phyloP scores from a whole-genome alignment of 768 basidiomycete genomes.

The Infundibulicybe gibba region DNA sequence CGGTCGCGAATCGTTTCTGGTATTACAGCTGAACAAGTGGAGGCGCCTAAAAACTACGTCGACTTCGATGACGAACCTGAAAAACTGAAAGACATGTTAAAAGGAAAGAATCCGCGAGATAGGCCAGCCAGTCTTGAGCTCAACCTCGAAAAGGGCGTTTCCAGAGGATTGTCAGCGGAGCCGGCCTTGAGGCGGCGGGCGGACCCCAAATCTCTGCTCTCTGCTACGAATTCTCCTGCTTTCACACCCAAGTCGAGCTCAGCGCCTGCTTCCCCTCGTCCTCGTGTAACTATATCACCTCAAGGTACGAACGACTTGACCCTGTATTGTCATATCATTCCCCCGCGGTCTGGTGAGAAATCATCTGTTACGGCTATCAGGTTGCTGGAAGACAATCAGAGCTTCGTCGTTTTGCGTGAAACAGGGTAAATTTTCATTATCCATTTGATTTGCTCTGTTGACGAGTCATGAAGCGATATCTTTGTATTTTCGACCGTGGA shows the following conservation, averaged over 20 bases:
- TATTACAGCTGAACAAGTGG: slow-evolving; percentile 63
- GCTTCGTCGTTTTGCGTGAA: slow-evolving; percentile 55
- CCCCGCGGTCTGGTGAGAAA: slow-evolving; percentile 34
- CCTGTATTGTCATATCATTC: slow-evolving; percentile 43
- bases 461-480: slow-evolving; percentile 39
- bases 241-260: slow-evolving; percentile 36
- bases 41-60: slow-evolving; percentile 75
- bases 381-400: slow-evolving; percentile 34
- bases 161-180: slow-evolving; percentile 5
- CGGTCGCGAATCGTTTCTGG: slow-evolving; percentile 70
- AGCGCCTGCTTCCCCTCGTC: slow-evolving; percentile 33
- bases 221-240: slow-evolving; percentile 40
- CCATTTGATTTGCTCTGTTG: not conserved
- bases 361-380: slow-evolving; percentile 44
- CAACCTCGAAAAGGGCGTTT: slow-evolving; percentile 10
- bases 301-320: slow-evolving; percentile 20
- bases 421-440: slow-evolving; percentile 50
- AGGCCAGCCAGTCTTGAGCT: slow-evolving; percentile 19
- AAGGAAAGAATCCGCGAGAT: slow-evolving; percentile 44
- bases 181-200: slow-evolving; percentile 10
- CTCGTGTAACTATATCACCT: slow-evolving; percentile 19
- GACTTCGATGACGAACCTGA: slow-evolving; percentile 82
- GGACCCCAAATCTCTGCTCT: slow-evolving; percentile 39
- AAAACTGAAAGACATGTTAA: slow-evolving; percentile 70
- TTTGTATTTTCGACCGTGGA: slow-evolving; percentile 54